Evolutionary conservation across 2,329 filamentous ascomycete species (phyloP), one percentile per base, ranked within the genome.

Genomic region (Ophiostoma himal-ulmi): DNA sequence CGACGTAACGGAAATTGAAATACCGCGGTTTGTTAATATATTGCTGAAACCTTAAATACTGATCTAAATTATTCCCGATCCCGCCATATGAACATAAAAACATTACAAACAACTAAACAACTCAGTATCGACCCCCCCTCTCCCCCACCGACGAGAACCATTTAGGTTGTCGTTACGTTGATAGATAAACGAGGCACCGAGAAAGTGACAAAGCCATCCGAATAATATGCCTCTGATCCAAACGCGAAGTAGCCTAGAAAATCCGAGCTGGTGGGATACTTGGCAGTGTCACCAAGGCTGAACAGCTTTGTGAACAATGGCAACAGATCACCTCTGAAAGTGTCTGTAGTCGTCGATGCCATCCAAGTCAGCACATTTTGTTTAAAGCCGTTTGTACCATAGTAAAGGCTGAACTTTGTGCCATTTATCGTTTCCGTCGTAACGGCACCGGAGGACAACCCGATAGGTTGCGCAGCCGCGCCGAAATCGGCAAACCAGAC

Each of bases 281-380:
- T 72, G 13, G 75, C 69, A 4, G 78, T 76, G 36, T 76, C 74
- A 69, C 65, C 65, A 48, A 80, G 71, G 5, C 73, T 74, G 39
- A 81, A 75, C 2, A 83, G 79, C 68, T 79, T 77, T 3, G 79
- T 78, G 52, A 86, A 72, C 4, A 87, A 78, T 0, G 81, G 80
- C 13, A 76, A 76, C 13, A 87, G 76, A 72, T 86, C 83, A 65
- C 82, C 83, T 13, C 77, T 76, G 73, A 86, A 85, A 20, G 76
- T 77, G 68, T 81, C 77, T 0, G 79, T 76, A 0, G 79, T 76
- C 2, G 74, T 70, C 0, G 75, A 68, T 0, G 83, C 76, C 34
- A 83, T 76, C 84, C 85, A 87, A 2, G 84, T 84, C 72, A 85
- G 74, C 65, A 86, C 84, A 44, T 78, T 79, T 74, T 85, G 83